Evolutionary conservation across 352 stramenopile species (phyloP).

Genomic region (Globisporangium okanoganense): DNA sequence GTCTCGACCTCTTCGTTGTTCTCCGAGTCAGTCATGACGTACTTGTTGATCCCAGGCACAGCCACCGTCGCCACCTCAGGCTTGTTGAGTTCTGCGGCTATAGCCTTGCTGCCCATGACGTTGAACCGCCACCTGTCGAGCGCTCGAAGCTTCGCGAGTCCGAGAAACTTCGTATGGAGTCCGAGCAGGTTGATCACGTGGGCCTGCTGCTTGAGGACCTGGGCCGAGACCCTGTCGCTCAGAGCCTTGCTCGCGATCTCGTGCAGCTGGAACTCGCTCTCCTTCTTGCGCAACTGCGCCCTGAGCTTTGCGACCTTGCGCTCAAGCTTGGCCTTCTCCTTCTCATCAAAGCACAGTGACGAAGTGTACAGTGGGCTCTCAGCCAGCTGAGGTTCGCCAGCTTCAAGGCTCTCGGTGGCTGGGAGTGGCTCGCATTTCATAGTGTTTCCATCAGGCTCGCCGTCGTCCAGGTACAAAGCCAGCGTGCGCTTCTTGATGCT

Average conservation of each 20-base stretch:
- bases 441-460: background rate
- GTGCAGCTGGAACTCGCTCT: conserved; percentile 24
- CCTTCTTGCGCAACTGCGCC: conserved; percentile 29
- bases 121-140: conserved; percentile 32
- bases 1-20: background rate
- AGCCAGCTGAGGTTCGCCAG: background rate
- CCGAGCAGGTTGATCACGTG: conserved; percentile 36
- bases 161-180: conserved; percentile 22
- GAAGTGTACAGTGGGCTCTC: conserved; percentile 14
- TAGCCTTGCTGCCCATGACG: background rate
- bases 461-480: background rate
- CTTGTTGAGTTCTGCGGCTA: background rate
- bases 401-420: background rate
- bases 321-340: conserved; percentile 36
- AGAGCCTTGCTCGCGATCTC: conserved; percentile 11
- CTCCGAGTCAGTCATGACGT: conserved; percentile 5
- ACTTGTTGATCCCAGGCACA: background rate
- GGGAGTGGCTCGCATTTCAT: background rate
- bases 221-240: conserved; percentile 8
- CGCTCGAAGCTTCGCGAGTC: conserved; percentile 22
- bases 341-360: conserved; percentile 22
- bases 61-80: background rate
- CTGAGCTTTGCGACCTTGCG: conserved; percentile 36
- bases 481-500: conserved; percentile 1
- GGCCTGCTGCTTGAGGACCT: conserved; percentile 20